Base-by-base conservation (phyloP, 176 grass and related monocot species). In the Carex myosuroides region DNA sequence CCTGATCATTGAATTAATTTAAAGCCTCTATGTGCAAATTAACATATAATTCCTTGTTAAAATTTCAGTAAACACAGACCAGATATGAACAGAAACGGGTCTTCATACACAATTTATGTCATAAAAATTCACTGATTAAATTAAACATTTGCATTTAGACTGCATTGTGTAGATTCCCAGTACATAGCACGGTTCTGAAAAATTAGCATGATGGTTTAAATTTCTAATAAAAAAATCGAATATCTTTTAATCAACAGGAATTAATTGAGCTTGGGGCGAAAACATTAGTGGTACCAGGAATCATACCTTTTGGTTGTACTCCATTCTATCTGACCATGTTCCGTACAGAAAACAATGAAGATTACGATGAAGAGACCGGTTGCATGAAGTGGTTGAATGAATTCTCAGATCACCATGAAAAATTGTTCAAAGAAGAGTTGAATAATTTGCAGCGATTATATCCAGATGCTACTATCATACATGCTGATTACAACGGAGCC, bases 361-460 rank as follows among this genome's bases (percentile, higher is more conserved):
- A 88, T 52, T 88, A 84, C 13, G 57, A 88, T n/a, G 4, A 44
- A n/a, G 37, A 67, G 13, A 66, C 64, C 0, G 81, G 80, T 11
- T 88, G 80, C 81, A 72, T 84, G 7, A 68, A 65, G 13, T 84
- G 86, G 81, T 4, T 88, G 58, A 88, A 88, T 48, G 79, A 88
- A 13, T 84, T 79, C 58, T 88, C 86, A 8, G 13, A 60, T 2
- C 69, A 84, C 44, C 70, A 88, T 1, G 62, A 79, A 16, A 57
- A n/a, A 0, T 5, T 64, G 37, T 18, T 88, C 16, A 4, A 17
- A 10, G 59, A 41, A 20, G 81, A 84, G 68, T 41, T 88, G 24
- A 26, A 59, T 20, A 20, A 64, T 1, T 26, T 79, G 1, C 20
- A 4, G 39, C 13, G 44, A 32, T 18, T 56, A 21, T 24, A 78